These are phyloP conservation scores for Heterobasidion parviporum DNA, from an alignment of 1,284 basidiomycete species.

Conservation along the genomic window DNA sequence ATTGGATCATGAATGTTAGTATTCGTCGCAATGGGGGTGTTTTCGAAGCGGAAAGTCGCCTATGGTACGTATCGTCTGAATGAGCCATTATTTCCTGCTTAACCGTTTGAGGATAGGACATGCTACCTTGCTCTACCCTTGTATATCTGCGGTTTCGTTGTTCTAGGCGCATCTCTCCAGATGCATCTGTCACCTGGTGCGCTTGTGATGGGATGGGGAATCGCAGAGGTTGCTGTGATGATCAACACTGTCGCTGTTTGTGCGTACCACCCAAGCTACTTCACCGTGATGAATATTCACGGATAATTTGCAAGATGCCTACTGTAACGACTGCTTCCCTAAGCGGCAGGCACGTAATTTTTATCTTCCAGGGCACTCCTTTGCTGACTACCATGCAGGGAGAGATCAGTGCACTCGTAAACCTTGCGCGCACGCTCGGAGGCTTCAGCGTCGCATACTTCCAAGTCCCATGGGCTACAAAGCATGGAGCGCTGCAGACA, in stretches of 20 bases:
- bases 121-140: constrained; percentile 56
- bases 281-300: background rate
- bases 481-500: constrained; percentile 45
- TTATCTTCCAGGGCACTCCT: background rate
- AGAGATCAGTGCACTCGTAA: constrained; percentile 52
- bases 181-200: constrained; percentile 47
- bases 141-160: constrained; percentile 56
- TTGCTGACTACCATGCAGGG: constrained; percentile 24
- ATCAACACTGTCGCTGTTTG: constrained; percentile 59
- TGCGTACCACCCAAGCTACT: constrained; percentile 20
- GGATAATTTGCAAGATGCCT: constrained; percentile 33
- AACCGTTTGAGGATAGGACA: constrained; percentile 31
- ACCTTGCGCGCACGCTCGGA: constrained; percentile 48
- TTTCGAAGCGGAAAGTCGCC: constrained; percentile 62
- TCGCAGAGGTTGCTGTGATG: constrained; percentile 53
- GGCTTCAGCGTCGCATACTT: constrained; percentile 60
- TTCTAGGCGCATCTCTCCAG: constrained; percentile 51
- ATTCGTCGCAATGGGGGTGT: constrained; percentile 57
- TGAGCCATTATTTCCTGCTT: background rate
- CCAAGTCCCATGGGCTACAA: constrained; percentile 51
- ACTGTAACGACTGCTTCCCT: constrained; percentile 40
- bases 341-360: constrained; percentile 31
- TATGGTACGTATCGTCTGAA: constrained; percentile 40
- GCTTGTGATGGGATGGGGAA: constrained; percentile 62
- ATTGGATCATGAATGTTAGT: constrained; percentile 52